These are phyloP conservation scores for Sphagnum fallax DNA, from an alignment of 228 moss, liverwort and hornwort genomes.

Conservation along the genomic window DNA sequence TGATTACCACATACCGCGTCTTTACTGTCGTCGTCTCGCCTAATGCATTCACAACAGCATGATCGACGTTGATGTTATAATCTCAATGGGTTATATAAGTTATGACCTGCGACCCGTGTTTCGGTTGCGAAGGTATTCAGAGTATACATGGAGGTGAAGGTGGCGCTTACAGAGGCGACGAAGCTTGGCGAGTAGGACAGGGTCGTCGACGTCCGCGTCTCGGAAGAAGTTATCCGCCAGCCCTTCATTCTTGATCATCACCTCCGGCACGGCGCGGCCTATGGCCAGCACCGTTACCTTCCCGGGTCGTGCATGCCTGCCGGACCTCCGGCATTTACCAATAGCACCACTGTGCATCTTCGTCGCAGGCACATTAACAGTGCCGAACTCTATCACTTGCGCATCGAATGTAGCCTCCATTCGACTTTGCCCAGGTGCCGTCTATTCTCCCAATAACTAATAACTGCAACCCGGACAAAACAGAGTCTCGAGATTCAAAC, in stretches of 20 bases:
- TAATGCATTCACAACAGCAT: too few relatives aligned
- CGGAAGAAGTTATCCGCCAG: constrained; percentile 63
- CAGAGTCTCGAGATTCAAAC: too few relatives aligned
- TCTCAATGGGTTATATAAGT: too few relatives aligned
- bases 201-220: constrained; percentile 59
- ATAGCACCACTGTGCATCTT: background rate
- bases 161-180: constrained; percentile 66
- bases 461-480: too few relatives aligned
- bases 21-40: constrained; percentile 61
- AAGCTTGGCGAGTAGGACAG: constrained; percentile 71
- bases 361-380: background rate
- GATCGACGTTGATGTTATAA: too few relatives aligned
- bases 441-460: too few relatives aligned
- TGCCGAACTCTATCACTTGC: constrained; percentile 26
- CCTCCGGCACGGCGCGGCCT: constrained; percentile 75
- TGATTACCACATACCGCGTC: constrained; percentile 79
- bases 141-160: too few relatives aligned
- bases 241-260: constrained; percentile 63
- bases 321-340: too few relatives aligned
- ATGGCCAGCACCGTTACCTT: constrained; percentile 70
- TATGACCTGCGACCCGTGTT: too few relatives aligned
- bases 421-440: background rate
- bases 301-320: constrained; percentile 43
- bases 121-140: too few relatives aligned
- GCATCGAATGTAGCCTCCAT: constrained; percentile 20